Percentiles rank a stretch among this genome's conserved stretches.
phyloP scores from a whole-genome alignment of 192 early-diverging fungal genomes.

The Gonapodya sp. region DNA sequence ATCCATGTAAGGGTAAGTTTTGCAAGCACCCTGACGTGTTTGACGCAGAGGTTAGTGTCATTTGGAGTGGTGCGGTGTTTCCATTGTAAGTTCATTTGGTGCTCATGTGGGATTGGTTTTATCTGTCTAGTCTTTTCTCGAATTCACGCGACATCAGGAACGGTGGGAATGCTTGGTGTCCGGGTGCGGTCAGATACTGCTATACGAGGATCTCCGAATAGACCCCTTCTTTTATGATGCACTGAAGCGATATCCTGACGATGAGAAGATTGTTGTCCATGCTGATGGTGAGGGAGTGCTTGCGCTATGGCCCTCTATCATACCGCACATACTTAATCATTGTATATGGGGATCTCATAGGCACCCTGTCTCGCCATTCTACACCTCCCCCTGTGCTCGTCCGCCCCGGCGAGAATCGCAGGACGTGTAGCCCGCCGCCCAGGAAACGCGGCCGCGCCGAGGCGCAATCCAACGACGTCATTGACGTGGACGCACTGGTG shows the following conservation, averaged over 20 bases:
- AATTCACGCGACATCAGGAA: background rate
- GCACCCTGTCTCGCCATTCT: background rate
- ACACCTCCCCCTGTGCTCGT: background rate
- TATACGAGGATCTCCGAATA: background rate
- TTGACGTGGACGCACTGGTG: background rate
- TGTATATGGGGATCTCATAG: background rate
- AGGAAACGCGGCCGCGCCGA: no score
- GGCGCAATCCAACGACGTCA: background rate
- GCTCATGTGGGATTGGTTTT: background rate
- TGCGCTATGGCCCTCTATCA: background rate
- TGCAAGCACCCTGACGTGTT: background rate
- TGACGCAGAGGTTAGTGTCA: background rate
- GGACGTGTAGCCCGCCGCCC: no score
- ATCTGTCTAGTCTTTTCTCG: background rate
- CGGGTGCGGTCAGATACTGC: background rate
- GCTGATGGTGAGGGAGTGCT: background rate
- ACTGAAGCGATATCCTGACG: background rate
- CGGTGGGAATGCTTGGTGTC: background rate
- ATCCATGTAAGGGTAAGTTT: background rate
- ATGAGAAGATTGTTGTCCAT: background rate
- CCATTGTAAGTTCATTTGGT: background rate
- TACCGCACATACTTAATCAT: background rate
- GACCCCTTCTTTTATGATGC: background rate
- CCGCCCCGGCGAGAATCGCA: no score
- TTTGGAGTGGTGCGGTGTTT: background rate